A percentile compares a stretch with the other conserved stretches of the same genome.
These are phyloP conservation scores for Diutina pseudorugosa DNA, from an alignment of 1,139 yeast genomes.

Conservation along the genomic window DNA sequence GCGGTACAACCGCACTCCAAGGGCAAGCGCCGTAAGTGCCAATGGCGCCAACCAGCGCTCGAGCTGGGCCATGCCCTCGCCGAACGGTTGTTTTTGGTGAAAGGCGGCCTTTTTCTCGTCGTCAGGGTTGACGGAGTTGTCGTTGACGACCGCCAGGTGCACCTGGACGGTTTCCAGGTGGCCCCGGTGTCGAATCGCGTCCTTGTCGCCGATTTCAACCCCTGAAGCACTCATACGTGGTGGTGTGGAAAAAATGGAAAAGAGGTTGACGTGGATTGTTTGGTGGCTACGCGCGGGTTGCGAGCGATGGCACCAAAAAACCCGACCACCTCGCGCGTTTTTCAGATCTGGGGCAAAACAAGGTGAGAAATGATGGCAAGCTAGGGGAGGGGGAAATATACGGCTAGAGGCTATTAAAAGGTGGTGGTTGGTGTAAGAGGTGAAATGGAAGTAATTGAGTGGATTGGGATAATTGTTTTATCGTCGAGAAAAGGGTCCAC, in stretches of 20 bases:
- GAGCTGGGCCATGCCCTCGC: conserved; percentile 18
- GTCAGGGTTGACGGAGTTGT: background rate
- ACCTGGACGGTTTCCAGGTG: background rate
- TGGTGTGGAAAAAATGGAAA: background rate
- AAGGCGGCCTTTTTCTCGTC: conserved; percentile 15
- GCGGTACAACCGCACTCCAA: conserved; percentile 40
- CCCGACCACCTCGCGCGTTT: background rate
- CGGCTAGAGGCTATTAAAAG: no score
- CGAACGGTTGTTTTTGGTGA: conserved; percentile 20
- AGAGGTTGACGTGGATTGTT: conserved; percentile 3
- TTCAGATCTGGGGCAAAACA: background rate
- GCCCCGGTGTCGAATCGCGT: conserved; percentile 4
- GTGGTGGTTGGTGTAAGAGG: no score
- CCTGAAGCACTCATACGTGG: conserved; percentile 3
- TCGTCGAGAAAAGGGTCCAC: no score
- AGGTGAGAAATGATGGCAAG: no score
- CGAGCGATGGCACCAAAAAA: background rate
- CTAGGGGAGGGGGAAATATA: no score
- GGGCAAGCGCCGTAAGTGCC: conserved; percentile 16
- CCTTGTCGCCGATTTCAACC: conserved; percentile 1
- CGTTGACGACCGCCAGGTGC: background rate
- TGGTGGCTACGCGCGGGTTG: background rate
- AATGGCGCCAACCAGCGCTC: conserved; percentile 30
- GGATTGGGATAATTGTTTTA: no score
- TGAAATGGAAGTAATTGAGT: no score